Percentiles rank a stretch among this genome's conserved stretches.
phyloP scores from a whole-genome alignment of 768 basidiomycete species.

The Lentinula sp. region DNA sequence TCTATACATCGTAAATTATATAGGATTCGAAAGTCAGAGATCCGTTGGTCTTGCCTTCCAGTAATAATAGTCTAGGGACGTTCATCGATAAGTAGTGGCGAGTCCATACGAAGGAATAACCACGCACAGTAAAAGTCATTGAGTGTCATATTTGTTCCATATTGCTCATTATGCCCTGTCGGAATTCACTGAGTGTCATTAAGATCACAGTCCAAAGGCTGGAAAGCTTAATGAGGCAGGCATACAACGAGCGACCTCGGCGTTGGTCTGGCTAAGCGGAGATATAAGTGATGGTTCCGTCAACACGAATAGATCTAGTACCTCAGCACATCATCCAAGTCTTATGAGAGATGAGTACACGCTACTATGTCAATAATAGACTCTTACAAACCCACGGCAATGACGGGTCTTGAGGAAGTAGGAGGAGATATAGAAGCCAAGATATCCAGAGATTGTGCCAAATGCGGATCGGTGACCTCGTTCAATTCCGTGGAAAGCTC shows the following conservation, averaged over 20 bases:
- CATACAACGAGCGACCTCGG: slow-evolving; percentile 51
- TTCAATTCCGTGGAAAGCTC: slow-evolving; percentile 22
- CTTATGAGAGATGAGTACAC: slow-evolving; percentile 22
- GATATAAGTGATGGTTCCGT: background rate
- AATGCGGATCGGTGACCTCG: slow-evolving; percentile 10
- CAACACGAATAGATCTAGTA: background rate
- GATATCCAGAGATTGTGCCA: slow-evolving; percentile 21
- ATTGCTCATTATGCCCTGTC: slow-evolving; percentile 61
- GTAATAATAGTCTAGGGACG: slow-evolving; percentile 56
- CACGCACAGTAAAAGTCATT: slow-evolving; percentile 57
- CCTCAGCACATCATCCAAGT: slow-evolving; percentile 60
- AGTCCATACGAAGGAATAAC: background rate
- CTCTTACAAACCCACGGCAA: slow-evolving; percentile 27
- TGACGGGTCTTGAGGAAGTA: slow-evolving; percentile 28
- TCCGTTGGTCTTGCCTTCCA: slow-evolving; percentile 49
- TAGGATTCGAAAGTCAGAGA: background rate
- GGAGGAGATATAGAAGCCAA: slow-evolving; percentile 16
- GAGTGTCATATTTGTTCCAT: slow-evolving; percentile 50
- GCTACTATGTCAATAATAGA: background rate
- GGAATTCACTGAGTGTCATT: background rate
- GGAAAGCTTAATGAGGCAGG: slow-evolving; percentile 15
- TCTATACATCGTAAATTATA: slow-evolving; percentile 21
- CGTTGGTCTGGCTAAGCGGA: slow-evolving; percentile 45
- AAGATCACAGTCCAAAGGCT: background rate
- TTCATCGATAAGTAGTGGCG: background rate